phyloP scores from a whole-genome alignment of 2,329 filamentous ascomycete genomes.

The Talaromyces sp. region DNA sequence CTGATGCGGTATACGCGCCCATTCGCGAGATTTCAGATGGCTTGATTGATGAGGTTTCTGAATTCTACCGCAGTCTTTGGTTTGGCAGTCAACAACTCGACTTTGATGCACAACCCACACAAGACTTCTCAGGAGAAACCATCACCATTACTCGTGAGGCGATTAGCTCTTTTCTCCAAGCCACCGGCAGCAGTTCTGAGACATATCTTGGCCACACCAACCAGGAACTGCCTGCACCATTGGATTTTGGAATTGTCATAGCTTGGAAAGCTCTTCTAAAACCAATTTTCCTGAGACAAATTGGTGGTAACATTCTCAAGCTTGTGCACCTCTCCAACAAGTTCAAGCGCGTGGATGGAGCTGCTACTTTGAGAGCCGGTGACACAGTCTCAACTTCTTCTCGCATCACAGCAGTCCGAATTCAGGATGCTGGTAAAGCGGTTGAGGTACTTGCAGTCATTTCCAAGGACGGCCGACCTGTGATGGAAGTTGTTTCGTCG shows the following conservation, averaged over 20 bases:
- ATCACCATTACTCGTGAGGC: not conserved
- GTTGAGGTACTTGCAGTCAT: constrained; percentile 98
- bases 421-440: constrained; percentile 98
- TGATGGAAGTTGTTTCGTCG: constrained; percentile 98
- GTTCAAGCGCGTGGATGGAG: constrained; percentile 96
- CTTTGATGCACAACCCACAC: not conserved
- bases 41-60: constrained; percentile 96
- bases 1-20: constrained; percentile 90
- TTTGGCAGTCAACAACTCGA: constrained; percentile 73
- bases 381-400: constrained; percentile 89
- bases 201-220: not conserved
- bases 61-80: constrained; percentile 98
- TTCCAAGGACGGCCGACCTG: constrained; percentile 71
- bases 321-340: constrained; percentile 95
- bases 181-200: constrained; percentile 3
- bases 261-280: constrained; percentile 99
- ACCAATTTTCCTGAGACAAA: constrained; percentile 85
- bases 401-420: constrained; percentile 92
- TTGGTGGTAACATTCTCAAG: constrained; percentile 93
- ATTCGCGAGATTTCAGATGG: constrained; percentile 94
- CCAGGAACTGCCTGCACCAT: not conserved
- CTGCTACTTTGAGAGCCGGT: constrained; percentile 89
- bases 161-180: not conserved
- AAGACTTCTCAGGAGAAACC: not conserved
- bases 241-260: constrained; percentile 89